Base-by-base conservation (phyloP, 1,139 yeast genomes). In the Pichia sp. region DNA sequence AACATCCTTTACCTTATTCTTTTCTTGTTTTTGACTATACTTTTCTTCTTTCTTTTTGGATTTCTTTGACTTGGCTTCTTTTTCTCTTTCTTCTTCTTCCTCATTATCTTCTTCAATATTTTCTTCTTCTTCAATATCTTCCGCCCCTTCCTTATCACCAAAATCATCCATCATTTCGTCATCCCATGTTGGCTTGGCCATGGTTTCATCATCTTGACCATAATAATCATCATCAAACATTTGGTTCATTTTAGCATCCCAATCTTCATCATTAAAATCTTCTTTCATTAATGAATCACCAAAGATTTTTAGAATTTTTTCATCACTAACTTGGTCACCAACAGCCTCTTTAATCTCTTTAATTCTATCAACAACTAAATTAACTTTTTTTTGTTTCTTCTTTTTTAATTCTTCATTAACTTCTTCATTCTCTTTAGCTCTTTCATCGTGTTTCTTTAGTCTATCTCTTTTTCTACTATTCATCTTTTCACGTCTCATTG, bases 171-270 rank as follows among this genome's bases (percentile, higher is more conserved):
- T 73, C 8, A 72, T 72, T 36, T 72, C 81, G 50, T 75, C 77
- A 50, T 71, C 79, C 79, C 81, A 79, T 28, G 72, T 71, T n/a
- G 84, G 84, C 58, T 79, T 80, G 41, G 58, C 69, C 5, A 51
- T 11, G 2, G 44, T 33, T 29, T 51, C 44, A 29, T 54, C 52
- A 29, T 48, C 54, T 18, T 46, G 49, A 4, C 39, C 53, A 62
- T 89, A 88, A 64, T 79, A 89, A 55, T 83, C 89, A 53, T 89
- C 96, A 64, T 88, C 80, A 67, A 95, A 95, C 42, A 91, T 80
- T 64, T 87, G 85, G 43, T 86, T 82, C 85, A 95, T 84, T 57
- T 88, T 83, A 56, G 71, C 73, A 67, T 95, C 98, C 99, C 99
- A 95, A 57, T 87, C 95, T 43, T 84, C 81, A 63, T 87, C 91